phyloP scores from a whole-genome alignment of 1,284 basidiomycete genomes.

The Apiotrichum sp. region DNA sequence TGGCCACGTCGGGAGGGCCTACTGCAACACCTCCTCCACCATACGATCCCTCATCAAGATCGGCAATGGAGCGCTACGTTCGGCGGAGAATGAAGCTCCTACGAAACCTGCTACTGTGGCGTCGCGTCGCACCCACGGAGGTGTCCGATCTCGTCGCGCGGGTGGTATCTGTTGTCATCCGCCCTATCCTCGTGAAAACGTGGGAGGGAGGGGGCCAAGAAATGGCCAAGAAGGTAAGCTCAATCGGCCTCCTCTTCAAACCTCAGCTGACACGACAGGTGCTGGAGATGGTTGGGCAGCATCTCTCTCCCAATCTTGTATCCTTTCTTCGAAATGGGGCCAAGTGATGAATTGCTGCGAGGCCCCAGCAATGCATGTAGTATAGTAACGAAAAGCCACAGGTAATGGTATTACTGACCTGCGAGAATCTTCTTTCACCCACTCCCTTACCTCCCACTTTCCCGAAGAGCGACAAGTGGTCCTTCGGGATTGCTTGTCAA shows the following conservation, averaged over 20 bases:
- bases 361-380: constrained; percentile 9
- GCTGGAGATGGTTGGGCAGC: constrained; percentile 10
- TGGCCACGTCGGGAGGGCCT: constrained; percentile 31
- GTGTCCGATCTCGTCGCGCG: constrained; percentile 56
- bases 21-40: constrained; percentile 48
- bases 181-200: constrained; percentile 64
- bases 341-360: background rate
- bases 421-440: background rate
- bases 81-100: constrained; percentile 66
- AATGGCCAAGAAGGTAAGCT: constrained; percentile 58
- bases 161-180: constrained; percentile 58
- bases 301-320: constrained; percentile 27
- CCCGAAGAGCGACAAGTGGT: constrained; percentile 5
- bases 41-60: constrained; percentile 71
- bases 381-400: background rate
- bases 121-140: constrained; percentile 62
- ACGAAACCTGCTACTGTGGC: constrained; percentile 65
- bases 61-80: constrained; percentile 65
- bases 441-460: background rate
- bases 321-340: constrained; percentile 28
- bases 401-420: background rate
- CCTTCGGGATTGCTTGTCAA: background rate
- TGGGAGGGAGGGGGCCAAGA: constrained; percentile 81
- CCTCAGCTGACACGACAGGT: constrained; percentile 19
- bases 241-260: constrained; percentile 13